Evolutionary conservation across 305 asterid genomes (phyloP).

Genomic region (Solanum hybrid): DNA sequence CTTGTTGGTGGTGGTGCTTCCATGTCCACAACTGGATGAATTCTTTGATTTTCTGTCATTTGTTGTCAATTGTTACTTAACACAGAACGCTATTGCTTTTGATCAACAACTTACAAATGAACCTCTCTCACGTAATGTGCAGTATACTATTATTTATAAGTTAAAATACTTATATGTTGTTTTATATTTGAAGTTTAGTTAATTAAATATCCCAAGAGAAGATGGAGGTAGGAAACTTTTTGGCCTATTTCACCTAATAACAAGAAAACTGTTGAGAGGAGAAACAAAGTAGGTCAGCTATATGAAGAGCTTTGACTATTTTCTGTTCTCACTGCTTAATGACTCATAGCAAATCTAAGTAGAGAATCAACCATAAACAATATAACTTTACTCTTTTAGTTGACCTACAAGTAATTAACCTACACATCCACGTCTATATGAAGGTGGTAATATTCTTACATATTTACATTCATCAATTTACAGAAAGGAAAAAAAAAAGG

Average conservation of each 20-base stretch:
- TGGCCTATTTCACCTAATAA: conserved; percentile 9
- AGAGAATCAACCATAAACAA: neutral
- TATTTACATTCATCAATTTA: neutral
- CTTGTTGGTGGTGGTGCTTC: conserved; percentile 36
- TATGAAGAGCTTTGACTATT: neutral
- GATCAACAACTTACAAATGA: neutral
- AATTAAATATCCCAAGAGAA: neutral
- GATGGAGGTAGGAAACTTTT: neutral
- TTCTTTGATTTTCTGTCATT: conserved; percentile 57
- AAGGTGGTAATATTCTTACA: neutral
- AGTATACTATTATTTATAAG: neutral
- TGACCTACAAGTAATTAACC: neutral
- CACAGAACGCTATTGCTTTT: neutral
- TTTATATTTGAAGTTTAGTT: neutral
- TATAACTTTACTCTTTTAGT: neutral
- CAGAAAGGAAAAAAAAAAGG: neutral
- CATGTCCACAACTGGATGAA: conserved; percentile 53
- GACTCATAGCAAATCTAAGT: neutral
- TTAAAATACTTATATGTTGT: neutral
- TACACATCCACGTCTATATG: neutral
- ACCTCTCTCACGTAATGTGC: neutral
- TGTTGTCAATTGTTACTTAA: neutral
- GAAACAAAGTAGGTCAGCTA: conserved; percentile 14
- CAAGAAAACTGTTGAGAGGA: neutral
- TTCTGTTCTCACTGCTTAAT: neutral